Base-by-base conservation (phyloP, 306 rosid species). In the Cercis canadensis region DNA sequence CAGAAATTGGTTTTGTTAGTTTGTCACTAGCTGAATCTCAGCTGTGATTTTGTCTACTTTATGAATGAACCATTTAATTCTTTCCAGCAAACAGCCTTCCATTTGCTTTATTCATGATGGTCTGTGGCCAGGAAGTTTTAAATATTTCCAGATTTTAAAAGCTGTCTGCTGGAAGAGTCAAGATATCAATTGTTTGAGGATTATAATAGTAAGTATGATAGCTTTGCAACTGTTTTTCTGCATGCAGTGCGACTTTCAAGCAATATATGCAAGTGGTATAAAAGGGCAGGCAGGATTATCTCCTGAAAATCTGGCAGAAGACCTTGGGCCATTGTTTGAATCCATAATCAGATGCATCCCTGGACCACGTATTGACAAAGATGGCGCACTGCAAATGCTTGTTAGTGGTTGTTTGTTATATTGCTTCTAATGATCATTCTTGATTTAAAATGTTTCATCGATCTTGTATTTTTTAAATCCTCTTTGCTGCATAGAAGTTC, bases 291-390 rank as follows among this genome's bases (percentile, higher is more conserved):
- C 99, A 24, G 99, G 99, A 65, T 77, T 94, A 78, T 83, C 95
- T 44, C 87, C 97, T 65, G 97, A 94, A 41, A 72, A 87, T 76
- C 78, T 94, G 85, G 97, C 88, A 11, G 97, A 91, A 29, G 99
- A 94, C 80, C 99, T 94, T 78, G 97, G 97, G 45, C 99, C 99
- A 53, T 92, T 94, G 76, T 94, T 94, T 44, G 99, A 94, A 86
- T 51, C 97, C 72, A 82, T 94, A 51, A 86, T 89, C 77, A 91
- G 97, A 94, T 94, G 99, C 85, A 94, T 94, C 62, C 99, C 99
- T 46, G 99, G 99, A 73, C 99, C 99, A 37, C 85, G 67, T 41
- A 94, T 94, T 82, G 99, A 80, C 61, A 89, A 87, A 83, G 97
- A 91, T 67, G 97, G 99, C 57, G 83, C 97, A 41, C 86, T 94